Evolutionary conservation across 768 basidiomycete genomes (phyloP).

Genomic region (Leucosporidium yakuticum): DNA sequence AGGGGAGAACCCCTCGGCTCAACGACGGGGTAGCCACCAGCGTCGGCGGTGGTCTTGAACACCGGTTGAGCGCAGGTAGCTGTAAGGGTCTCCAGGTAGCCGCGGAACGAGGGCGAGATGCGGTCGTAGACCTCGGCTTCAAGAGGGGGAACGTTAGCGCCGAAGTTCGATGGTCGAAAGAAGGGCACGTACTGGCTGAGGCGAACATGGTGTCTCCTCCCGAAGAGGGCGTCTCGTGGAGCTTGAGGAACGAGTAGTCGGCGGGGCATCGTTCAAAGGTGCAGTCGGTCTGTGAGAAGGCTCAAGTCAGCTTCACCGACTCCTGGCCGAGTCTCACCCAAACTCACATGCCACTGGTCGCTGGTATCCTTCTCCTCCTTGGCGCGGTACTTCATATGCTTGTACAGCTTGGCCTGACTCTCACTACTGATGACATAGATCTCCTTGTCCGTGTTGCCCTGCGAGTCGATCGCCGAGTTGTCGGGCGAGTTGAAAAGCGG

Average conservation of each 20-base stretch:
- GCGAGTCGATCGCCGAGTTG: slow-evolving; percentile 47
- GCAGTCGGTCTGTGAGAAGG: background rate
- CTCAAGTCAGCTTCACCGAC: no score
- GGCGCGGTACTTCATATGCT: no score
- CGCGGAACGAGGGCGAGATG: slow-evolving; percentile 52
- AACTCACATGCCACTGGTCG: no score
- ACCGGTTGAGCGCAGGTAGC: slow-evolving; percentile 49
- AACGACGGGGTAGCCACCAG: background rate
- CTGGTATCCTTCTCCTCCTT: no score
- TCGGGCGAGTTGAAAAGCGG: background rate
- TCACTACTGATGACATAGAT: slow-evolving; percentile 53
- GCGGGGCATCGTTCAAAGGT: slow-evolving; percentile 47
- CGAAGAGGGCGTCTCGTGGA: slow-evolving; percentile 39
- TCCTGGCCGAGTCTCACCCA: no score
- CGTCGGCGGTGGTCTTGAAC: slow-evolving; percentile 41
- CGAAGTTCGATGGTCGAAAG: no score
- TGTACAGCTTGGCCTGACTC: slow-evolving; percentile 18
- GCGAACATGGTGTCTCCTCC: slow-evolving; percentile 49
- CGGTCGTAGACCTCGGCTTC: slow-evolving; percentile 56
- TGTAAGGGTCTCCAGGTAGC: slow-evolving; percentile 56
- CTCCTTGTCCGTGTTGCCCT: slow-evolving; percentile 39
- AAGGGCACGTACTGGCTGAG: slow-evolving; percentile 22
- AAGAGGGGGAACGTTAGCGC: no score
- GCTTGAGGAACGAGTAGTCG: slow-evolving; percentile 53
- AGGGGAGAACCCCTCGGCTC: slow-evolving; percentile 48